A percentile compares a stretch with the other conserved stretches of the same genome.
Evolutionary conservation across 2,329 filamentous ascomycete species (phyloP).

Genomic region (Kalaharituber pfeilii): DNA sequence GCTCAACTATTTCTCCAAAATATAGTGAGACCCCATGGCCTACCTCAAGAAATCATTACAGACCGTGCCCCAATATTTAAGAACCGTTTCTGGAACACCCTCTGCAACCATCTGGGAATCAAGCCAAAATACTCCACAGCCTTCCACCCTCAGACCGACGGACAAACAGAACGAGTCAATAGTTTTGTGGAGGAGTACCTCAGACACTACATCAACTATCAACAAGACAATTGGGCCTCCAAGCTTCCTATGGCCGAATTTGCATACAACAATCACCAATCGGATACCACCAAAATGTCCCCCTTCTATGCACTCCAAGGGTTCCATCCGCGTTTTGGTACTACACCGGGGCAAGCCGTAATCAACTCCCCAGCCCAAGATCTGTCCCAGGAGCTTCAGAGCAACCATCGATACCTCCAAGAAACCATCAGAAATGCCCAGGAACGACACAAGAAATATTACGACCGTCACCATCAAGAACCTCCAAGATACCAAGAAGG

Average conservation of each 20-base stretch:
- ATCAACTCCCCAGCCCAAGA: neutral
- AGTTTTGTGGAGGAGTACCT: slow-evolving; percentile 22
- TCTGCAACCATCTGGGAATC: neutral
- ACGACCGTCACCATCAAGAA: neutral
- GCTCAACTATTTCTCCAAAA: too few species aligned
- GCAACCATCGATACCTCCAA: neutral
- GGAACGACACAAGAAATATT: neutral
- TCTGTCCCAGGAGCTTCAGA: neutral
- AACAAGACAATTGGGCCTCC: slow-evolving; percentile 20
- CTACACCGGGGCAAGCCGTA: too few species aligned
- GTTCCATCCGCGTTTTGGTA: slow-evolving; percentile 1
- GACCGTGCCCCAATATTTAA: neutral
- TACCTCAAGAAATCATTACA: neutral
- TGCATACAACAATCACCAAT: slow-evolving; percentile 17
- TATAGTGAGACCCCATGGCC: too few species aligned
- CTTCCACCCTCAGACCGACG: slow-evolving; percentile 24
- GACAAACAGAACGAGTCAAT: slow-evolving; percentile 22
- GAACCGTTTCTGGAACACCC: too few species aligned
- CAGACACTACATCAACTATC: slow-evolving; percentile 16
- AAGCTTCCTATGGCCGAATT: slow-evolving; percentile 20
- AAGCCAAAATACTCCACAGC: slow-evolving; percentile 11
- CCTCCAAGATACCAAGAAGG: neutral
- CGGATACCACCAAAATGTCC: slow-evolving; percentile 12
- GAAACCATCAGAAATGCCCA: neutral
- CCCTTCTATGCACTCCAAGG: slow-evolving; percentile 16